phyloP scores from a whole-genome alignment of 164 flowering plant genomes.

The Berberis thunbergii region DNA sequence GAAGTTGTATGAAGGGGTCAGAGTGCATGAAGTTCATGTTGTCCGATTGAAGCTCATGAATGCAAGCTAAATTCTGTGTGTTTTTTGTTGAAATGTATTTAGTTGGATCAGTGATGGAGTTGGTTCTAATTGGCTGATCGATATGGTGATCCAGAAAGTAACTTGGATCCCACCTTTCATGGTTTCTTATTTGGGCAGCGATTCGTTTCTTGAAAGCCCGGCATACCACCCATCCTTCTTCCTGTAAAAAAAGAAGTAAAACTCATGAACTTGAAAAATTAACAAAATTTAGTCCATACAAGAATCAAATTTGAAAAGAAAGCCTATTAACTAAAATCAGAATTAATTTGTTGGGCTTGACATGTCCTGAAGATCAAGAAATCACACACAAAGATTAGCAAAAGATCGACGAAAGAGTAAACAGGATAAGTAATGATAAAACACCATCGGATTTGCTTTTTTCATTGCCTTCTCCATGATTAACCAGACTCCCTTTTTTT shows the following conservation, averaged over 20 bases:
- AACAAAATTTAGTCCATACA: neutral
- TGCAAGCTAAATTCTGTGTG: slow-evolving; percentile 34
- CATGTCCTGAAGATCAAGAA: too few relatives aligned
- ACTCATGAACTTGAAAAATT: neutral
- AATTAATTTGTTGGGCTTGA: neutral
- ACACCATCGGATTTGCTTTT: too few relatives aligned
- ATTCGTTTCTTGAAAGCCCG: slow-evolving; percentile 80
- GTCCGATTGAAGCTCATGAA: slow-evolving; percentile 54
- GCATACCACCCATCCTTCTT: slow-evolving; percentile 98
- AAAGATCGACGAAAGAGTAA: too few relatives aligned
- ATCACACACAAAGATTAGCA: too few relatives aligned
- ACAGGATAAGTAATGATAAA: too few relatives aligned
- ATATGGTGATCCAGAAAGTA: slow-evolving; percentile 58
- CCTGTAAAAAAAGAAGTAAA: slow-evolving; percentile 30
- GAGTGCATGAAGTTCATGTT: slow-evolving; percentile 27
- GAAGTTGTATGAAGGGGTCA: slow-evolving; percentile 56
- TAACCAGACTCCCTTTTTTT: too few relatives aligned
- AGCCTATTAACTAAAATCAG: too few relatives aligned
- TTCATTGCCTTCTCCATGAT: too few relatives aligned
- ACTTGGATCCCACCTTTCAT: slow-evolving; percentile 48
- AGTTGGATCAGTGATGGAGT: slow-evolving; percentile 36
- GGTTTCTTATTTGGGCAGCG: slow-evolving; percentile 34
- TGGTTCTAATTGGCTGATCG: slow-evolving; percentile 44
- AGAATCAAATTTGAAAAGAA: too few relatives aligned
- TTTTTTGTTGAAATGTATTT: slow-evolving; percentile 11